Percentiles rank a stretch among this genome's conserved stretches.
These are phyloP conservation scores for Papiliotrema fonsecae DNA, from an alignment of 1,284 basidiomycete genomes.

Conservation along the genomic window DNA sequence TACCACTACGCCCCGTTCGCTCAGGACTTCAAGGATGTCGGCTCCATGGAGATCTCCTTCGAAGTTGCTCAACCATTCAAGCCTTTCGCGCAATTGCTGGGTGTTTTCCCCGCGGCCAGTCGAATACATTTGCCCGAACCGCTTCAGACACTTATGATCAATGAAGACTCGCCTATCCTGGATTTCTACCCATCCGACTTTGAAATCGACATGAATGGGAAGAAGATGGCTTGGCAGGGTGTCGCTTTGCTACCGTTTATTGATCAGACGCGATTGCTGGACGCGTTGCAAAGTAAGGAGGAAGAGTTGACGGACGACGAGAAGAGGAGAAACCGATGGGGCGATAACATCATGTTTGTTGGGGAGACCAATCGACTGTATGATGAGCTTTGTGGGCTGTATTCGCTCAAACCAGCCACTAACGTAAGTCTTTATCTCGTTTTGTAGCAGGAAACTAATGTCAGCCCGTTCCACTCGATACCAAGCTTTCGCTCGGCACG, in stretches of 20 bases:
- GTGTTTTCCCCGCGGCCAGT: constrained; percentile 92
- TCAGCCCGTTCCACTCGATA: constrained; percentile 58
- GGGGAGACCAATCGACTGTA: constrained; percentile 78
- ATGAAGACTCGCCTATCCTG: constrained; percentile 82
- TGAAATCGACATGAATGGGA: constrained; percentile 99
- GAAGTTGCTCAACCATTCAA: constrained; percentile 81
- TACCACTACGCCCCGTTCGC: constrained; percentile 99
- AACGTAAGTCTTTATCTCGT: constrained; percentile 58
- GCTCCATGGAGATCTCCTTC: constrained; percentile 64
- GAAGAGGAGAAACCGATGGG: constrained; percentile 75
- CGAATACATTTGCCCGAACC: constrained; percentile 78
- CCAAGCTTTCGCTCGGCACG: constrained; percentile 68
- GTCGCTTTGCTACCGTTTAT: constrained; percentile 96
- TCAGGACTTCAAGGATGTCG: constrained; percentile 81
- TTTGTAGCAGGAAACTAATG: constrained; percentile 4
- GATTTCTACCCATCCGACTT: constrained; percentile 95
- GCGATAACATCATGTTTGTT: constrained; percentile 80
- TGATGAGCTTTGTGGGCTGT: constrained; percentile 78
- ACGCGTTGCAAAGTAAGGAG: constrained; percentile 74
- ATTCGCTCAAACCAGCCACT: constrained; percentile 76
- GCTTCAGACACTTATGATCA: constrained; percentile 86
- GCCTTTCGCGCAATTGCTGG: constrained; percentile 97
- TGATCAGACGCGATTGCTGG: constrained; percentile 74
- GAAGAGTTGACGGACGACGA: constrained; percentile 74
- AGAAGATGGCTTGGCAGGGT: constrained; percentile 99